These are phyloP conservation scores for Cephalotrichum gorgonifer DNA, from an alignment of 2,329 filamentous ascomycete species.

Conservation along the genomic window DNA sequence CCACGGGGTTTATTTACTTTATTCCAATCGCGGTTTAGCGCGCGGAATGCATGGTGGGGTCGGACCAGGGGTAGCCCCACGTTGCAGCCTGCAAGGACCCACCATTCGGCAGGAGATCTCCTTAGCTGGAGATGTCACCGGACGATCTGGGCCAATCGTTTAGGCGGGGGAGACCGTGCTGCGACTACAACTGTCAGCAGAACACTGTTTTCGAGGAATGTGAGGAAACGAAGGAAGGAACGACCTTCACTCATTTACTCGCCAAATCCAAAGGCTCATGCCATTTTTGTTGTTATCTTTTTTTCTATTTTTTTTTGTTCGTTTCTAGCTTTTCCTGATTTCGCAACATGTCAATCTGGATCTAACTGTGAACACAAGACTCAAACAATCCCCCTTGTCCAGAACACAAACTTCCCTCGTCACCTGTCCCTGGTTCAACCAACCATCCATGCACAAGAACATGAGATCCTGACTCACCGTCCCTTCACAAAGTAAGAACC, in stretches of 20 bases:
- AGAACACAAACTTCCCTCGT: background rate
- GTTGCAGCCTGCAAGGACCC: background rate
- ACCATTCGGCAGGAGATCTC: background rate
- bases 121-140: background rate
- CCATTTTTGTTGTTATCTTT: too few relatives aligned
- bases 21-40: slow-evolving; percentile 28
- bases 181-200: too few relatives aligned
- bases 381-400: background rate
- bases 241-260: too few relatives aligned
- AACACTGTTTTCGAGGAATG: too few relatives aligned
- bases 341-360: background rate
- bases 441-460: background rate
- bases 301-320: too few relatives aligned
- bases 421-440: background rate
- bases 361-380: background rate
- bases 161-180: background rate
- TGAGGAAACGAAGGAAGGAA: too few relatives aligned
- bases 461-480: background rate
- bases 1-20: slow-evolving; percentile 34
- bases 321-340: too few relatives aligned
- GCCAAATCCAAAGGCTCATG: too few relatives aligned
- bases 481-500: background rate
- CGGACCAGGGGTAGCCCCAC: too few relatives aligned
- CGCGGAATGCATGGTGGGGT: background rate
- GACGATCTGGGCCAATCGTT: background rate